Conservation (phyloP, 139 green algal species). For the Coelastrella sp. region DNA sequence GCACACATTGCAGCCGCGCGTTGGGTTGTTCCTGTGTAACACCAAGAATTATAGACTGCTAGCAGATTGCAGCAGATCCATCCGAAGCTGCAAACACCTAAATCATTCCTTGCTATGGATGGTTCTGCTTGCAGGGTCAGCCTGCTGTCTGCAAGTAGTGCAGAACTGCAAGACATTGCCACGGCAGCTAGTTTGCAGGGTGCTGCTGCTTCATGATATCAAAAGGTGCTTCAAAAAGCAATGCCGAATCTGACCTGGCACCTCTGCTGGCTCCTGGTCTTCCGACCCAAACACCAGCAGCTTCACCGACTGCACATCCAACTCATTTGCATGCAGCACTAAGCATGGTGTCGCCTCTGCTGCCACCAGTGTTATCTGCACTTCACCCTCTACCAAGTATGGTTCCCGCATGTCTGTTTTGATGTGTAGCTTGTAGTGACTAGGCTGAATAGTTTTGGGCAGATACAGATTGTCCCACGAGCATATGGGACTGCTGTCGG, state of each 20-base stretch:
- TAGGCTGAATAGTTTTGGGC: slow-evolving; percentile 53
- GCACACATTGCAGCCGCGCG: too few species aligned
- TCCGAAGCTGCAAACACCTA: too few species aligned
- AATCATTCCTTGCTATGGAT: too few species aligned
- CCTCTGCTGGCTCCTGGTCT: background rate
- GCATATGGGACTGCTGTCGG: slow-evolving; percentile 51
- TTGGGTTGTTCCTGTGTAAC: too few species aligned
- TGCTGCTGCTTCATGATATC: too few species aligned
- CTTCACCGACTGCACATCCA: slow-evolving; percentile 55
- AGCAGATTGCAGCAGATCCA: too few species aligned
- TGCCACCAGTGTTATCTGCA: slow-evolving; percentile 54
- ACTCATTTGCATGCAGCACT: slow-evolving; percentile 70
- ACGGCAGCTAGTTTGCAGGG: too few species aligned
- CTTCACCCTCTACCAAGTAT: slow-evolving; percentile 49
- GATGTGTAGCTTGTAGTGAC: slow-evolving; percentile 70
- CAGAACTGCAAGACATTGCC: too few species aligned
- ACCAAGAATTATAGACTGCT: too few species aligned
- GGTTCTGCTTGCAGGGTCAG: too few species aligned
- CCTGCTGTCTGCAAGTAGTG: too few species aligned
- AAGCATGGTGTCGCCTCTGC: slow-evolving; percentile 65
- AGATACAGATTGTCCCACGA: slow-evolving; percentile 63
- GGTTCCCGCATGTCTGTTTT: slow-evolving; percentile 54
- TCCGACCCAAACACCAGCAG: slow-evolving; percentile 39
- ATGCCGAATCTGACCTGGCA: background rate
- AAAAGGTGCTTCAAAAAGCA: too few species aligned